phyloP scores from a whole-genome alignment of 2,329 filamentous ascomycete species.

The Calonectria pseudoturangicola region DNA sequence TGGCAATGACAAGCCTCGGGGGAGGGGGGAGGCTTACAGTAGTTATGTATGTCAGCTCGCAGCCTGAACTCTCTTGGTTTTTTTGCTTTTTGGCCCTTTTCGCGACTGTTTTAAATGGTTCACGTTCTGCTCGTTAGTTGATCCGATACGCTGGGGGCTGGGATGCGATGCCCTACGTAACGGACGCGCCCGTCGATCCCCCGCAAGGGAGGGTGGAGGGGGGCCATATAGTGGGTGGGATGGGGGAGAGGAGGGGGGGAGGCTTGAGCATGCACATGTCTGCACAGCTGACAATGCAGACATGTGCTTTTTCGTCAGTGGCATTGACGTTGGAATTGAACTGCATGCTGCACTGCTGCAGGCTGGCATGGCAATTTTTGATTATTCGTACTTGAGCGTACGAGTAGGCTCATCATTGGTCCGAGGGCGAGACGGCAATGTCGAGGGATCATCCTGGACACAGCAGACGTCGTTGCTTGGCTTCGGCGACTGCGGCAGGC shows the following conservation, averaged over 20 bases:
- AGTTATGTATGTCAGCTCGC: conserved; percentile 24
- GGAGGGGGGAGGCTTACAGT: background rate
- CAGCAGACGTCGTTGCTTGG: background rate
- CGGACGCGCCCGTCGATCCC: conserved; percentile 31
- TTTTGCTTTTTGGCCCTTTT: conserved; percentile 13
- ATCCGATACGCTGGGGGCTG: conserved; percentile 31
- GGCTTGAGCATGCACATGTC: conserved; percentile 1
- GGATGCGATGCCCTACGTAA: conserved; percentile 24
- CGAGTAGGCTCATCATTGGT: conserved; percentile 24
- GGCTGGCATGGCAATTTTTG: conserved; percentile 10
- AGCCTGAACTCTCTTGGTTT: background rate
- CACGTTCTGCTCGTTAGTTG: conserved; percentile 22
- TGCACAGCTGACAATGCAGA: conserved; percentile 22
- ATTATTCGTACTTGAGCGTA: conserved; percentile 31
- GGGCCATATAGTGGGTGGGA: conserved; percentile 12
- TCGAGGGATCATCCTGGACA: conserved; percentile 15
- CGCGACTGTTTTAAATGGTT: conserved; percentile 1
- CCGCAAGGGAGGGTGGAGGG: conserved; percentile 19
- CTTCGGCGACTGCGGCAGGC: conserved; percentile 17
- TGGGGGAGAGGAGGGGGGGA: background rate
- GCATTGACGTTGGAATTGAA: conserved; percentile 7
- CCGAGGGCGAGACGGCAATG: background rate
- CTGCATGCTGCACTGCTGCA: background rate
- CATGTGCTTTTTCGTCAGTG: conserved; percentile 18
- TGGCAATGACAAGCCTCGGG: background rate